Conservation (phyloP, 306 rosid genomes). For the Trifolium subterraneum region DNA sequence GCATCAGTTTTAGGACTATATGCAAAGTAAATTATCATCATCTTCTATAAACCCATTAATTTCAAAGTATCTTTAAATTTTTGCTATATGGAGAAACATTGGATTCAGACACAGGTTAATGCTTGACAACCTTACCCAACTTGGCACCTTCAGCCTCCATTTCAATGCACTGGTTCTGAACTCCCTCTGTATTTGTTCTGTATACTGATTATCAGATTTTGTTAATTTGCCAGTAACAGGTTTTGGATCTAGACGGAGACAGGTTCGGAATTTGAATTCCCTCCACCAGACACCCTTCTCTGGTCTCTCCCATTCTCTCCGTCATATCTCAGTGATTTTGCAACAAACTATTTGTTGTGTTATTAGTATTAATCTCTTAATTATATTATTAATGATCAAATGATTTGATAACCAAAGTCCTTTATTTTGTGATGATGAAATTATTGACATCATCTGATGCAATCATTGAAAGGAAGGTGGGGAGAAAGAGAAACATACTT, state of each 20-base stretch:
- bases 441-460: not conserved
- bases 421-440: not conserved
- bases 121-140: not conserved
- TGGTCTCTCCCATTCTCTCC: not conserved
- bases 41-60: not conserved
- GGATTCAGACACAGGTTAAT: conserved; percentile 8
- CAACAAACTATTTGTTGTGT: not conserved
- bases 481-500: not conserved
- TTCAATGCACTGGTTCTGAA: not conserved
- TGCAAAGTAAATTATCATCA: not conserved
- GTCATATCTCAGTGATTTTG: not conserved
- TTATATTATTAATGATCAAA: not conserved
- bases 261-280: not conserved
- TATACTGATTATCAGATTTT: not conserved
- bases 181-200: not conserved
- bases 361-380: not conserved
- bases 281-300: not conserved
- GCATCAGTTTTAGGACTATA: not conserved
- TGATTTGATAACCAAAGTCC: not conserved
- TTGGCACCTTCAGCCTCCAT: not conserved
- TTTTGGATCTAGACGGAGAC: not conserved
- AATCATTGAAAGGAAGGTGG: not conserved
- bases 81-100: not conserved
- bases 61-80: not conserved
- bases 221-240: not conserved